Evolutionary conservation across 108 stramenopile species (phyloP), one percentile per base, ranked within the genome.

Genomic region (Nitzschia sp.): DNA sequence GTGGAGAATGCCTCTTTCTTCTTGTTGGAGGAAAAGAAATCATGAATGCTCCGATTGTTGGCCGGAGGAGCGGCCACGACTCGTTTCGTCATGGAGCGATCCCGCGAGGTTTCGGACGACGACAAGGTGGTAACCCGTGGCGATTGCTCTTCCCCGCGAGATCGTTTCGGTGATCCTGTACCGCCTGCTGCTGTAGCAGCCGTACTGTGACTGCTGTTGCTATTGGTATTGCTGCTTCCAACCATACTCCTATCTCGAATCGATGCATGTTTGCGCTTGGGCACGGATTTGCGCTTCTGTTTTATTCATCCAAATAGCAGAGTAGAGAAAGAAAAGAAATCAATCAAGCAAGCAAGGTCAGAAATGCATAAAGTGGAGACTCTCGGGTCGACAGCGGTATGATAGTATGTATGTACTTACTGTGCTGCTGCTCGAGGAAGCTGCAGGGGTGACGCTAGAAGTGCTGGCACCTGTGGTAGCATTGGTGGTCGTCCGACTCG

Each of bases 251-350:
- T 54, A 21, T 80, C 80, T 41, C 72, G 41, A 19, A 84, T 63
- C 27, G 77, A 78, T 11, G 83, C 75, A 30, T 53, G 53, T 28
- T 79, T 68, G 0, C 75, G 75, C 53, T 84, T 84, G 63, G 83
- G 83, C 4, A 66, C 68, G 0, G 78, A 76, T 50, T 83, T 83
- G 47, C 83, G 83, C 63, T 80, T 79, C 81, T 71, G 45, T 26
- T 26, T 23, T 35, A 26, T n/a, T n/a, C 0, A 22, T 17, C 21
- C 15, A 36, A 33, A 56, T 19, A 30, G 23, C 1, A 21, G 26
- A 3, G 50, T 26, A 8, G 52, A 25, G 34, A 55, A 32, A 50
- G 21, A 36, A 28, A 21, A n/a, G 17, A 35, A 28, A 67, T n/a
- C n/a, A n/a, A n/a, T n/a, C 22, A 64, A 29, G 13, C 22, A 27